Base-by-base conservation (phyloP, 2,329 filamentous ascomycete species). In the Aureobasidium sp. region DNA sequence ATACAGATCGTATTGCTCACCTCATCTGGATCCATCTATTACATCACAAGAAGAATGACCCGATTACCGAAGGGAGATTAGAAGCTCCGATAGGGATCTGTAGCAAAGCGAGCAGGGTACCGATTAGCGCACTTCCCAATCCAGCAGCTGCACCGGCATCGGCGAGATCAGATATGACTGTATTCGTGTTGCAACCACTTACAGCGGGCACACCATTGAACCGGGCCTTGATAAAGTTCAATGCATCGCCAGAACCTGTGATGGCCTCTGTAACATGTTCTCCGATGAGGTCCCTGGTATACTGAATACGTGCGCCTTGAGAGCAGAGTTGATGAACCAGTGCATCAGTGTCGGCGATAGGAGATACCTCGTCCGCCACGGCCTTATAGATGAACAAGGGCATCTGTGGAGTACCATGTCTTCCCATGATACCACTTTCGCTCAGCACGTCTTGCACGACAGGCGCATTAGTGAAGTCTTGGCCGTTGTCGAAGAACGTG, bases 341-440 rank as follows among this genome's bases (percentile, higher is more conserved):
- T 1, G 51, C 65, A 67, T 77, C 74, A 4, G 73, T 75, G 45
- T 75, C 71, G 8, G 58, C 65, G 0, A 75, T 63, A 3, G 71
- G 67, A 45, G 70, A 72, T 18, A 78, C 68, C 60, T 78, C 73
- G 64, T 78, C 76, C 1, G 69, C 65, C 13, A 72, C 68, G 4
- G 76, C 72, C 54, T 79, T 76, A 64, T 78, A 78, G 8, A 73
- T 67, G 47, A 73, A 77, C 6, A 75, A 38, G 1, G 75, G 75
- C 48, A 74, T 73, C 27, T 40, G 48, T 8, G 71, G 71, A 6
- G 67, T 60, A 15, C 70, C 72, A 43, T 73, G 54, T 20, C 25
- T 10, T 25, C 51, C 51, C 31, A 33, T 54, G 11, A 38, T 23
- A 13, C 23, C 33, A 16, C 40, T 54, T 11, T 18, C 25, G 11